A percentile compares a stretch with the other conserved stretches of the same genome.
Evolutionary conservation across 345 rosid species (phyloP).

Genomic region (Laguncularia racemosa): DNA sequence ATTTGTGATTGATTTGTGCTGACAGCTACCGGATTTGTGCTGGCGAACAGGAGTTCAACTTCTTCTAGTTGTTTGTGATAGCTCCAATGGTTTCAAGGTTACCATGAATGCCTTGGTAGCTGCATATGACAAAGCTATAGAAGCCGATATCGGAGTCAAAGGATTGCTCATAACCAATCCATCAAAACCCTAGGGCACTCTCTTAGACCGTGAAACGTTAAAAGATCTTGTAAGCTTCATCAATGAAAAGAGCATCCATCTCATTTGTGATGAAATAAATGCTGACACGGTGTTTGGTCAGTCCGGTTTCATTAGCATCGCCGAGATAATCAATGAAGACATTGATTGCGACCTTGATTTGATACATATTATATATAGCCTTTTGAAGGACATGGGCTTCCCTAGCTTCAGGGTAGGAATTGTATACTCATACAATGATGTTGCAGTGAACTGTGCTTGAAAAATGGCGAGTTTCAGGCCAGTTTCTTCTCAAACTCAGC

Average conservation of each 20-base stretch:
- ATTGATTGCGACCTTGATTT: slow-evolving; percentile 41
- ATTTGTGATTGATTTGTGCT: too few species aligned
- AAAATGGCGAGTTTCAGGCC: slow-evolving; percentile 96
- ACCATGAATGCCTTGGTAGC: slow-evolving; percentile 60
- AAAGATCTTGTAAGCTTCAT: slow-evolving; percentile 49
- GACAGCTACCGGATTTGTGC: slow-evolving; percentile 88
- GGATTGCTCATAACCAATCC: slow-evolving; percentile 86
- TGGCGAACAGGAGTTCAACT: slow-evolving; percentile 88
- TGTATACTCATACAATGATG: slow-evolving; percentile 77
- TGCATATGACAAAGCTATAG: slow-evolving; percentile 50
- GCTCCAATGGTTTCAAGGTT: slow-evolving; percentile 62
- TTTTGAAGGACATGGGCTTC: slow-evolving; percentile 93
- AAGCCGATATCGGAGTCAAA: slow-evolving; percentile 46
- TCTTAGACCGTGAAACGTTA: slow-evolving; percentile 53
- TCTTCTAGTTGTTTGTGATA: slow-evolving; percentile 55
- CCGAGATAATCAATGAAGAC: slow-evolving; percentile 61
- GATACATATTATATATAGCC: slow-evolving; percentile 71
- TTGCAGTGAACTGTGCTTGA: slow-evolving; percentile 51
- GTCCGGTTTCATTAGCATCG: slow-evolving; percentile 51
- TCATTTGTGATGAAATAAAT: slow-evolving; percentile 75
- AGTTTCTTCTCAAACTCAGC: slow-evolving; percentile 81
- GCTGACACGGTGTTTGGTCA: slow-evolving; percentile 68
- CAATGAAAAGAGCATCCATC: slow-evolving; percentile 68
- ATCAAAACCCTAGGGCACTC: slow-evolving; percentile 78
- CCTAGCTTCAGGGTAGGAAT: slow-evolving; percentile 90